Conservation (phyloP, 179 eudicot species). For the Amaranthus tricolor region DNA sequence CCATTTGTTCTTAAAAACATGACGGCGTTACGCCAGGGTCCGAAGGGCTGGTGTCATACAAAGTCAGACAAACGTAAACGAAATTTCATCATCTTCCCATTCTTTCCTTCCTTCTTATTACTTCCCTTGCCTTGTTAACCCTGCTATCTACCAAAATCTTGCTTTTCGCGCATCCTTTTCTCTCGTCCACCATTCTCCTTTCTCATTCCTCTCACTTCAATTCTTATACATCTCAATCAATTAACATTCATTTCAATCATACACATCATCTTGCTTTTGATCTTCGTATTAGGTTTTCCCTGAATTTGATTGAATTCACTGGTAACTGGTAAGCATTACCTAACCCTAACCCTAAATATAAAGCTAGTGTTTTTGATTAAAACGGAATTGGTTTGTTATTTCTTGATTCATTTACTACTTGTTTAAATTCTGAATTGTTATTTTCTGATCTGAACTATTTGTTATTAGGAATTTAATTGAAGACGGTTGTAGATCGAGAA, state of each 20-base stretch:
- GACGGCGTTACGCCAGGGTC: too few relatives aligned
- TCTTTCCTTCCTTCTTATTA: not conserved
- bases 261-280: not conserved
- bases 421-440: not conserved
- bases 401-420: not conserved
- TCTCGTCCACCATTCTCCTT: not conserved
- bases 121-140: not conserved
- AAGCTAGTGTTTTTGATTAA: not conserved
- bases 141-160: slow-evolving; percentile 8
- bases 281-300: not conserved
- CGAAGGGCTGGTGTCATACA: not conserved
- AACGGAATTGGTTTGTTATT: not conserved
- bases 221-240: not conserved
- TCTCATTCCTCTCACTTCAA: not conserved
- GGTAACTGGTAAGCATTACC: not conserved
- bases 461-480: not conserved
- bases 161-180: slow-evolving; percentile 9
- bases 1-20: too few relatives aligned
- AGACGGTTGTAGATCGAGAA: slow-evolving; percentile 23
- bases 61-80: not conserved
- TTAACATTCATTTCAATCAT: not conserved
- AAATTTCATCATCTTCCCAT: not conserved
- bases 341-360: not conserved
- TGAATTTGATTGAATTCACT: not conserved
- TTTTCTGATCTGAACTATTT: not conserved